Conservation (phyloP, 1,139 yeast genomes). For the Pichia sp. region DNA sequence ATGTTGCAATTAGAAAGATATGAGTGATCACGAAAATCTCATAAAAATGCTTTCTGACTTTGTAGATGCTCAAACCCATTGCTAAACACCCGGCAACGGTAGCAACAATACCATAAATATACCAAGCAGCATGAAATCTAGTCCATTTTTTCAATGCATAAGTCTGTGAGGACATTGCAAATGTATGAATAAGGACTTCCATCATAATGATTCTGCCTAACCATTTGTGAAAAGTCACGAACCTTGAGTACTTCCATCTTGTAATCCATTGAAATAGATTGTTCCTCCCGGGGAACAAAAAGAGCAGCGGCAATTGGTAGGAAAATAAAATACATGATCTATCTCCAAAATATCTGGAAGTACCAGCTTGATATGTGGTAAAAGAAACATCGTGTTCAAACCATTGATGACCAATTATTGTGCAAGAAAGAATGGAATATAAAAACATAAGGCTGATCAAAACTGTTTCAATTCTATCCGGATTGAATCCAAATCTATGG, state of each 20-base stretch:
- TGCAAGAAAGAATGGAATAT: constrained; percentile 27
- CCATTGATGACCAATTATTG: constrained; percentile 33
- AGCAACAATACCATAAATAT: constrained; percentile 50
- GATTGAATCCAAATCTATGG: constrained; percentile 34
- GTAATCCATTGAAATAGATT: constrained; percentile 56
- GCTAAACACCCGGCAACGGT: constrained; percentile 32
- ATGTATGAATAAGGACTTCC: constrained; percentile 40
- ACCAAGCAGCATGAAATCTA: constrained; percentile 34
- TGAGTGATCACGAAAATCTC: constrained; percentile 59
- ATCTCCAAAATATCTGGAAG: constrained; percentile 51
- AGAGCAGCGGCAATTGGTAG: constrained; percentile 44
- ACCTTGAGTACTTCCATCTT: constrained; percentile 58
- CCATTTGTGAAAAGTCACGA: constrained; percentile 61
- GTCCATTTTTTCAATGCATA: constrained; percentile 32
- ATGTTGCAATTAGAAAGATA: constrained; percentile 46
- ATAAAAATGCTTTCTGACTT: constrained; percentile 48
- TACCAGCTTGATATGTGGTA: constrained; percentile 31
- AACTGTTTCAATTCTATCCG: constrained; percentile 56
- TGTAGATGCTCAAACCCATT: constrained; percentile 38
- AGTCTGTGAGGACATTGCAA: constrained; percentile 37
- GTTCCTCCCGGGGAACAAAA: constrained; percentile 61
- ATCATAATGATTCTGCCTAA: constrained; percentile 39
- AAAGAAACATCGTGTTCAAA: constrained; percentile 33
- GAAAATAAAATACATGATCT: constrained; percentile 51
- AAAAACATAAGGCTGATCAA: constrained; percentile 39